A percentile compares a stretch with the other conserved stretches of the same genome.
Evolutionary conservation across 805 yeast species (phyloP).

Genomic region (Cyberlindnera bimundalis): DNA sequence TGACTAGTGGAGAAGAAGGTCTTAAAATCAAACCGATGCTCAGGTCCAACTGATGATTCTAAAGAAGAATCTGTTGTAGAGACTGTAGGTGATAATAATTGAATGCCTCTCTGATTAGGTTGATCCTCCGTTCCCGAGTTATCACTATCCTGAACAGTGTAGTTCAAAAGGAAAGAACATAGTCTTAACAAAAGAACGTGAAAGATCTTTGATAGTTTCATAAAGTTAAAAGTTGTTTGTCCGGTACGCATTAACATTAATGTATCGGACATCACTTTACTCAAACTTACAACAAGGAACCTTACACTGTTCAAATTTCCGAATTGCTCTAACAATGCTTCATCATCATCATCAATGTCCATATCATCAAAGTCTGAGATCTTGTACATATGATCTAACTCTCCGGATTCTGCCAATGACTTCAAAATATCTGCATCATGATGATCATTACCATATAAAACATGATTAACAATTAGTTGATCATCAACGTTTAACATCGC

Average conservation of each 20-base stretch:
- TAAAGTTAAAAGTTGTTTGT: constrained; percentile 13
- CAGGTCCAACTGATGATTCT: background rate
- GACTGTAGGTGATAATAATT: no score
- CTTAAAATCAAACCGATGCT: constrained; percentile 12
- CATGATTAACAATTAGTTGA: constrained; percentile 13
- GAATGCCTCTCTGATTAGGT: background rate
- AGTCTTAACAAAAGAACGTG: constrained; percentile 13
- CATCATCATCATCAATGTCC: constrained; percentile 12
- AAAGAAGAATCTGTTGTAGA: background rate
- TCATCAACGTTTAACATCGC: constrained; percentile 13
- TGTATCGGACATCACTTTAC: constrained; percentile 11
- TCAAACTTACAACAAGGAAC: constrained; percentile 11
- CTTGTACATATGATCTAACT: constrained; percentile 6
- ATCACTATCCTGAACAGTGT: constrained; percentile 5
- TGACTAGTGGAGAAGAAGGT: constrained; percentile 11
- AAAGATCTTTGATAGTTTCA: constrained; percentile 18
- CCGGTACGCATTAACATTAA: constrained; percentile 12
- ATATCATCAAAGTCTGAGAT: constrained; percentile 13
- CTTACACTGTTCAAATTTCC: constrained; percentile 8
- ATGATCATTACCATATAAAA: constrained; percentile 12
- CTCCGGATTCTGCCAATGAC: constrained; percentile 6
- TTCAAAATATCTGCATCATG: constrained; percentile 1
- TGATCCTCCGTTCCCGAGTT: constrained; percentile 1
- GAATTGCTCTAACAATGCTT: constrained; percentile 6
- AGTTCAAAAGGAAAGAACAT: constrained; percentile 13